These are phyloP conservation scores for Trametes sp. DNA, from an alignment of 1,284 basidiomycete genomes.

Conservation along the genomic window DNA sequence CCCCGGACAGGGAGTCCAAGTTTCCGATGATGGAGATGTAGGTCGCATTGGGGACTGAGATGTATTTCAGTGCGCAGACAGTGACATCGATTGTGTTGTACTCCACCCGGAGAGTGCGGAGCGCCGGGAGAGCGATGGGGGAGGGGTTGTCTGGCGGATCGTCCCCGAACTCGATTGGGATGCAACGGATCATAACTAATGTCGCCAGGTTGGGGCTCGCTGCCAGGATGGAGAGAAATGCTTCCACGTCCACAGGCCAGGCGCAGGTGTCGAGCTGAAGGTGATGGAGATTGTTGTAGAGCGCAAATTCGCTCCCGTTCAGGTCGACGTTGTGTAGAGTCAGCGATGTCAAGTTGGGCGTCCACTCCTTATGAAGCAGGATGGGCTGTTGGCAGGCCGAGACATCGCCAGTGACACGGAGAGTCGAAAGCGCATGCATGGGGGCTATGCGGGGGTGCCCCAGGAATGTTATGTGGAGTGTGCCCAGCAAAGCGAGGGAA, in stretches of 20 bases:
- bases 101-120: neutral
- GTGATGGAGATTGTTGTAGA: neutral
- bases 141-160: neutral
- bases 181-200: neutral
- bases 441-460: neutral
- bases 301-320: neutral
- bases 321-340: neutral
- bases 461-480: neutral
- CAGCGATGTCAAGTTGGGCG: neutral
- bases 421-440: neutral
- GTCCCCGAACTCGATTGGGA: neutral
- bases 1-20: neutral
- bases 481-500: neutral
- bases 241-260: neutral
- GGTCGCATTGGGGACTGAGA: neutral
- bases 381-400: neutral
- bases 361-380: neutral
- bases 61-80: neutral
- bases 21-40: neutral
- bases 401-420: neutral
- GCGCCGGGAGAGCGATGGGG: neutral
- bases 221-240: neutral
- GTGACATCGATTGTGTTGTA: neutral
- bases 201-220: neutral
- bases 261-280: neutral